Evolutionary conservation across 176 grass and related monocot genomes (phyloP), one percentile per base, ranked within the genome.

Genomic region (Musa troglodytarum): DNA sequence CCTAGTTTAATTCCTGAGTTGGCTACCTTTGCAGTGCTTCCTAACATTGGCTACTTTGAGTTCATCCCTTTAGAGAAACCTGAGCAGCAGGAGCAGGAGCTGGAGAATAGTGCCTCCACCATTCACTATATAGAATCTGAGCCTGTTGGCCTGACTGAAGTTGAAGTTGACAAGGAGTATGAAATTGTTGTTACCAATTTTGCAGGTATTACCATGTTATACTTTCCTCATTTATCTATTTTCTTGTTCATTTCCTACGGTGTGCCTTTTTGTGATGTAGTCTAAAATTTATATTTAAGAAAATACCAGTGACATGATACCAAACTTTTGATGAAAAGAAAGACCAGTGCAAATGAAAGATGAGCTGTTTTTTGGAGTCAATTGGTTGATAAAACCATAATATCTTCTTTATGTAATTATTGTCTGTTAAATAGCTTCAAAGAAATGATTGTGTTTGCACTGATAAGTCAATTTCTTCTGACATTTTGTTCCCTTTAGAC

Each of bases 41-140:
- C 93, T 22, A 86, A 96, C 79, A 92, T 92, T 71, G 93, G 29
- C 1, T 96, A 90, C 86, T 96, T 96, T 68, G 93, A 96, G 81
- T 96, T 96, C 82, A 88, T 96, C 54, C 93, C 93, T 43, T 63
- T 90, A 19, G 11, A 21, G 29, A 19, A 28, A 23, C 3, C 17
- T 6, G 34, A 43, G 34, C 4, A 15, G 21, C 9, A 1, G 24
- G 0, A 43, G 49, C 55, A 56, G 65, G 0, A 21, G 3, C 10
- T 17, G 21, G 57, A 24, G 34, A 76, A 0, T 69, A 58, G 49
- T 52, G 65, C 52, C 1, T 10, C 52, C 15, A 69, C 65, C 9
- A 59, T 70, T 53, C 77, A 78, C 86, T 81, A 72, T 82, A 76
- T 9, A 34, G 82, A 82, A 70, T 73, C 56, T 9, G 87, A 87